phyloP scores from a whole-genome alignment of 805 yeast species.

The Metschnikowia gruessii region DNA sequence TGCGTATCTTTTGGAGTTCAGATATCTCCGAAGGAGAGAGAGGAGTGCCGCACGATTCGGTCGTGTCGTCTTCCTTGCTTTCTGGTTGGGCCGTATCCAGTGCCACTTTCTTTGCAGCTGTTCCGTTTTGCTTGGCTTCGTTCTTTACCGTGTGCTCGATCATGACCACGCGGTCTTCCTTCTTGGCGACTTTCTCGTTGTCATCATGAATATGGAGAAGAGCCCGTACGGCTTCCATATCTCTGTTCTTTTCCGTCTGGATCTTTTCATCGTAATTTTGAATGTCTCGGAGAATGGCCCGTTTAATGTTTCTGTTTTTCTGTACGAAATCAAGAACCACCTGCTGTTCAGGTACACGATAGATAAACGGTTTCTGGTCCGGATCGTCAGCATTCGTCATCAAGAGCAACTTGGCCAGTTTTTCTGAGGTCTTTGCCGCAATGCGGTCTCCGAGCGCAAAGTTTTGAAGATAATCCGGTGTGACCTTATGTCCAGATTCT shows the following conservation, averaged over 20 bases:
- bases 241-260: constrained; percentile 5
- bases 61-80: no score
- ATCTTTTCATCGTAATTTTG: constrained; percentile 24
- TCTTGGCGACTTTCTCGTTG: not conserved
- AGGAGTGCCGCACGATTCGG: not conserved
- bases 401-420: constrained; percentile 13
- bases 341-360: constrained; percentile 65
- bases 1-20: constrained; percentile 54
- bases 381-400: constrained; percentile 20
- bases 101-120: not conserved
- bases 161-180: not conserved
- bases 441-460: constrained; percentile 34
- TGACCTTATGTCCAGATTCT: constrained; percentile 28
- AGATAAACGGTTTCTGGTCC: constrained; percentile 45
- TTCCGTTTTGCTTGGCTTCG: not conserved
- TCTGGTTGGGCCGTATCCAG: no score
- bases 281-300: constrained; percentile 23
- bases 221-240: constrained; percentile 11
- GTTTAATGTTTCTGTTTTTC: constrained; percentile 22
- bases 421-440: constrained; percentile 25
- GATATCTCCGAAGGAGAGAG: constrained; percentile 36
- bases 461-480: constrained; percentile 36
- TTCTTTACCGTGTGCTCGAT: not conserved
- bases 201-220: constrained; percentile 3
- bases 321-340: constrained; percentile 64